phyloP scores from a whole-genome alignment of 2,329 filamentous ascomycete species.

The Talaromyces rugulosus region DNA sequence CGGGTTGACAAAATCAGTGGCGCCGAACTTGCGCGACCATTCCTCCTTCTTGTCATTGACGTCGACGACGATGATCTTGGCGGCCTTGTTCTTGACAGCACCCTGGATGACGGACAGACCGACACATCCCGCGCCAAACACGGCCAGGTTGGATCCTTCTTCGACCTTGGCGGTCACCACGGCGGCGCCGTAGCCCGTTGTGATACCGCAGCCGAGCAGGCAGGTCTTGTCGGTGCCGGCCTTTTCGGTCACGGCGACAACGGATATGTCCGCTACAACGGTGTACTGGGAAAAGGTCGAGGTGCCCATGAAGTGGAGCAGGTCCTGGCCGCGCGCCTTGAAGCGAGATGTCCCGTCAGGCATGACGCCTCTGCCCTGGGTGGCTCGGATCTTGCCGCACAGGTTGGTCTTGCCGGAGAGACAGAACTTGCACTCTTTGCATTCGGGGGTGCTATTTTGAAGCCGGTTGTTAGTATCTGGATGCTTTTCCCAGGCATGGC shows the following conservation, averaged over 20 bases:
- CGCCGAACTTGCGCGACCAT: conserved; percentile 92
- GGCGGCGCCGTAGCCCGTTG: conserved; percentile 94
- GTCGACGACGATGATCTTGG: conserved; percentile 61
- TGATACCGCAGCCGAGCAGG: conserved; percentile 95
- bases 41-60: conserved; percentile 87
- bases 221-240: conserved; percentile 96
- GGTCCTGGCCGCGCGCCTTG: conserved; percentile 88
- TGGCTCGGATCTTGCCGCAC: conserved; percentile 96
- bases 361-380: conserved; percentile 94
- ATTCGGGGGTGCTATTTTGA: conserved; percentile 77
- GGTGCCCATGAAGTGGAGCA: conserved; percentile 98
- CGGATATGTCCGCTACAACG: conserved; percentile 96
- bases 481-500: too few relatives aligned
- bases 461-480: neutral
- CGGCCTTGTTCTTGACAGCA: conserved; percentile 75
- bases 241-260: conserved; percentile 84
- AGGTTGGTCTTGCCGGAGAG: conserved; percentile 99
- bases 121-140: conserved; percentile 95
- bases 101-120: conserved; percentile 94
- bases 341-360: conserved; percentile 94
- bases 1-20: conserved; percentile 95
- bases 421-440: conserved; percentile 98
- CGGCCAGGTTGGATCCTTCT: conserved; percentile 79
- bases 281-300: conserved; percentile 99
- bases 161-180: conserved; percentile 90